phyloP scores from a whole-genome alignment of 306 rosid species.

The Mimosa pudica region DNA sequence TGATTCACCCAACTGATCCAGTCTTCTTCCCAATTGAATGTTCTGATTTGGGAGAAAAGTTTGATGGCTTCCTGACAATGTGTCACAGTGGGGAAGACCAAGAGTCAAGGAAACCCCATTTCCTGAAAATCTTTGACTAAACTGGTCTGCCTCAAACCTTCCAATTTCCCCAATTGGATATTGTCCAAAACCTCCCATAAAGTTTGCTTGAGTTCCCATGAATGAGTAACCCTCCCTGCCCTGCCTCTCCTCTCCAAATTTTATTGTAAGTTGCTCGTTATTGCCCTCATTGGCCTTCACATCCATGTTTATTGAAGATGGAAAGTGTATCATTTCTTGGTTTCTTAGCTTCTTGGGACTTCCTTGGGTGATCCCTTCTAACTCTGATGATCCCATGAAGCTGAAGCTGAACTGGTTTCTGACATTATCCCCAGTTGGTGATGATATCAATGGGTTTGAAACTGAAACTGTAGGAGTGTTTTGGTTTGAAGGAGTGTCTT shows the following conservation, averaged over 20 bases:
- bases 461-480: constrained; percentile 46
- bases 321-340: constrained; percentile 56
- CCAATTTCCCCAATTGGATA: constrained; percentile 89
- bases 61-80: constrained; percentile 72
- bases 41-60: constrained; percentile 66
- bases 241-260: constrained; percentile 63
- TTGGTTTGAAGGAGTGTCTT: constrained; percentile 42
- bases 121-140: constrained; percentile 77
- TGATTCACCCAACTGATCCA: constrained; percentile 61
- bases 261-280: constrained; percentile 57
- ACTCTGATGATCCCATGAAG: constrained; percentile 79
- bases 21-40: constrained; percentile 76
- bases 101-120: constrained; percentile 90
- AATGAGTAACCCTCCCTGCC: constrained; percentile 81
- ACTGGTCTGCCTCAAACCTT: constrained; percentile 74
- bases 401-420: constrained; percentile 67
- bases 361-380: constrained; percentile 82
- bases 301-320: constrained; percentile 53
- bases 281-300: constrained; percentile 49
- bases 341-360: constrained; percentile 81
- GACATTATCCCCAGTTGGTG: constrained; percentile 40
- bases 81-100: constrained; percentile 88
- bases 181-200: constrained; percentile 79
- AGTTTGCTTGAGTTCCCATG: constrained; percentile 74
- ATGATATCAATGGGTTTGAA: constrained; percentile 57